phyloP scores from a whole-genome alignment of 192 early-diverging fungal species.

The Entomortierella lignicola region DNA sequence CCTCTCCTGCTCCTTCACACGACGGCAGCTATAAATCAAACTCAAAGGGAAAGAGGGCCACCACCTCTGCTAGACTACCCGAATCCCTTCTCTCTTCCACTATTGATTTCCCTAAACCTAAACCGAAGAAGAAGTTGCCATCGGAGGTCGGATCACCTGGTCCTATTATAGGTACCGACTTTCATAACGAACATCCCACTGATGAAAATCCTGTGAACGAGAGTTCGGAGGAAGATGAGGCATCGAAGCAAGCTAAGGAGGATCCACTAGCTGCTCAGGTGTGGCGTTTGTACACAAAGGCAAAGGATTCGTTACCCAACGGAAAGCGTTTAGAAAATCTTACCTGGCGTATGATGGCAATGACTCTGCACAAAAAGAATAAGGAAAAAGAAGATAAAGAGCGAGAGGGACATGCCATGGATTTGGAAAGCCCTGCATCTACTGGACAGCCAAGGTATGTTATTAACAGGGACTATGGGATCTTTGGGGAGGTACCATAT shows the following conservation, averaged over 20 bases:
- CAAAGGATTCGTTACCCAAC: conserved; percentile 80
- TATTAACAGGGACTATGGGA: too few relatives aligned
- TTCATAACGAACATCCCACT: background rate
- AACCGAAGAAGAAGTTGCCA: conserved; percentile 46
- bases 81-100: conserved; percentile 53
- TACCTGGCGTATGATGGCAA: conserved; percentile 87
- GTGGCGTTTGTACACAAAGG: conserved; percentile 85
- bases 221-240: conserved; percentile 46
- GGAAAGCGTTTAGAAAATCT: conserved; percentile 85
- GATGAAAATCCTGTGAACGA: conserved; percentile 14
- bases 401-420: conserved; percentile 34
- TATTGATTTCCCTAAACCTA: conserved; percentile 53
- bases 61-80: conserved; percentile 33
- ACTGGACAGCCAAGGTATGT: conserved; percentile 51
- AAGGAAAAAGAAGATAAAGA: conserved; percentile 47
- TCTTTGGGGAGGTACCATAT: too few relatives aligned
- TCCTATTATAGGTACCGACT: conserved; percentile 19
- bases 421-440: conserved; percentile 24
- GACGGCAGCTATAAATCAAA: conserved; percentile 47
- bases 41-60: conserved; percentile 34
- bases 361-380: conserved; percentile 56
- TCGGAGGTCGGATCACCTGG: conserved; percentile 47
- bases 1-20: conserved; percentile 51
- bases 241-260: conserved; percentile 54
- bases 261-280: conserved; percentile 67